Conservation (phyloP, 163 green algal species). For the Scenedesmus sp. region DNA sequence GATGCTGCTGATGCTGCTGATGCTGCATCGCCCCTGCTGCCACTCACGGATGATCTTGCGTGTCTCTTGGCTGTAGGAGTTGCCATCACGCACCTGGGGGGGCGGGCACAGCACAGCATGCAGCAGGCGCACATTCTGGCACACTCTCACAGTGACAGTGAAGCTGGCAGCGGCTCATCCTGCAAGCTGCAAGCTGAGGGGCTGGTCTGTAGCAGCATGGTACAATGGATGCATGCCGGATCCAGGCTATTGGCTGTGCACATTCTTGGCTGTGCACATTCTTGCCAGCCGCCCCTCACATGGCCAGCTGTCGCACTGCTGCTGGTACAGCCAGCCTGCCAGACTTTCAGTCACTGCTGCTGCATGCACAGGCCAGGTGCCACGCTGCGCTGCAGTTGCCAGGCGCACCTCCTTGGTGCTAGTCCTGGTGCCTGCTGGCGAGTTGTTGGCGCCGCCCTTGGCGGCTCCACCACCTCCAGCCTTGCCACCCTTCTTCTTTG, state of each 20-base stretch:
- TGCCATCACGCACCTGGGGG: constrained; percentile 46
- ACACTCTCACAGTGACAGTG: background rate
- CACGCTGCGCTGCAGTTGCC: background rate
- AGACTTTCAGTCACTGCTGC: background rate
- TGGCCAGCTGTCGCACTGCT: background rate
- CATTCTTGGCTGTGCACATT: too few relatives aligned
- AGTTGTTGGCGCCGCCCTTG: background rate
- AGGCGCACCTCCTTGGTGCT: constrained; percentile 45
- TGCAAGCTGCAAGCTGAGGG: background rate
- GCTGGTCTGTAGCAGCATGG: background rate
- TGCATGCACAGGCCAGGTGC: background rate
- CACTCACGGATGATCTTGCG: constrained; percentile 79
- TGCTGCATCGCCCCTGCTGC: background rate
- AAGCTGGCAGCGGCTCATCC: background rate
- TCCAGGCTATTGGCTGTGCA: too few relatives aligned
- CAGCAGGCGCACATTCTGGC: background rate
- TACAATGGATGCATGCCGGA: background rate
- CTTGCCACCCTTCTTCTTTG: constrained; percentile 53
- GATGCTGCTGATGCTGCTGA: background rate
- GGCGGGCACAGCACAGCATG: background rate
- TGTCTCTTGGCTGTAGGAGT: constrained; percentile 82
- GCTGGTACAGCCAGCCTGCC: background rate
- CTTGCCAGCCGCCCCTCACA: too few relatives aligned
- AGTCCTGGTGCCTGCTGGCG: constrained; percentile 4
- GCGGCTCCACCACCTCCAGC: constrained; percentile 11